phyloP scores from a whole-genome alignment of 2,329 filamentous ascomycete genomes.

The Pezicula carpinea region DNA sequence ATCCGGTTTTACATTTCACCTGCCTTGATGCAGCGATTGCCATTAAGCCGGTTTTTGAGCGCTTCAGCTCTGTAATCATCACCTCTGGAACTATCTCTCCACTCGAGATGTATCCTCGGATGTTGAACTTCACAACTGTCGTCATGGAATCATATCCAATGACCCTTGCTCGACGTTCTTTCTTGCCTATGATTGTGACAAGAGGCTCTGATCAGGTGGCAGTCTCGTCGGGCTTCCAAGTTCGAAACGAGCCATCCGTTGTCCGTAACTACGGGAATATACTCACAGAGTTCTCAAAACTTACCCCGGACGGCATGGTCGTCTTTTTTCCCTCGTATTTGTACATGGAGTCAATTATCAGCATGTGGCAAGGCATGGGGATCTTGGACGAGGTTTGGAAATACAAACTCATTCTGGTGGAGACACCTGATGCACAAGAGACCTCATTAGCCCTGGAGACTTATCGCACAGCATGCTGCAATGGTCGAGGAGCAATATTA shows the following conservation, averaged over 20 bases:
- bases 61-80: conserved; percentile 97
- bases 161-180: conserved; percentile 91
- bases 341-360: conserved; percentile 99
- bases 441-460: conserved; percentile 94
- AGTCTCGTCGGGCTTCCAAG: conserved; percentile 90
- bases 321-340: conserved; percentile 98
- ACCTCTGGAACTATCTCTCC: conserved; percentile 97
- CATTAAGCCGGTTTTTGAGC: conserved; percentile 95
- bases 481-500: conserved; percentile 87
- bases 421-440: conserved; percentile 96
- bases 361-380: conserved; percentile 98
- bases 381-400: conserved; percentile 98
- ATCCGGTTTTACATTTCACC: conserved; percentile 94
- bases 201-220: conserved; percentile 90
- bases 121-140: conserved; percentile 89
- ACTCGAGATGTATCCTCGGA: conserved; percentile 98
- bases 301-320: conserved; percentile 96
- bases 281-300: conserved; percentile 89
- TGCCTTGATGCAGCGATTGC: conserved; percentile 96
- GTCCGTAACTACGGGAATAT: conserved; percentile 94
- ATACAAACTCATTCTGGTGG: conserved; percentile 95
- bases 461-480: conserved; percentile 95
- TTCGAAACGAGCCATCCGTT: conserved; percentile 93
- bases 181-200: conserved; percentile 96
- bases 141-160: conserved; percentile 97